These are phyloP conservation scores for Piromyces finnis DNA, from an alignment of 192 early-diverging fungal species.

Conservation along the genomic window DNA sequence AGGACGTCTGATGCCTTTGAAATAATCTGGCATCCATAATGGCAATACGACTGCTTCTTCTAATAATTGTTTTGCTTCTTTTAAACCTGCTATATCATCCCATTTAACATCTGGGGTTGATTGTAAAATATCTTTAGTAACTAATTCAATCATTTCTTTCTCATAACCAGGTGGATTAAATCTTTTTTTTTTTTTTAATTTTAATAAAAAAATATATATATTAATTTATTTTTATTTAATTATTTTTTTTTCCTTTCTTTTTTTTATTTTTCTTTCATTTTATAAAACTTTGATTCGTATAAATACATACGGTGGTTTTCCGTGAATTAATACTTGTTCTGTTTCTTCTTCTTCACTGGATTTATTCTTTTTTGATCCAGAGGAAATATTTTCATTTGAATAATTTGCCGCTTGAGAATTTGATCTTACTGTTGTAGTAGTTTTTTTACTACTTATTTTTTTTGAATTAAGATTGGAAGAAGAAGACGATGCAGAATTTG, in stretches of 20 bases:
- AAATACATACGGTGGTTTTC: not conserved
- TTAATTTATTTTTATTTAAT: too few species aligned
- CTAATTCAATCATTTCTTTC: conserved; percentile 40
- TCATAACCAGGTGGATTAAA: conserved; percentile 37
- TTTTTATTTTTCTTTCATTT: too few species aligned
- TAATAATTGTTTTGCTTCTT: conserved; percentile 32
- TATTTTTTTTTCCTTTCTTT: too few species aligned
- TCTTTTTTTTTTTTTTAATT: not conserved
- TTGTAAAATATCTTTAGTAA: conserved; percentile 40
- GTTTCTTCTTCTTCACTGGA: not conserved
- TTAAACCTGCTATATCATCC: conserved; percentile 34
- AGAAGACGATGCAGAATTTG: not conserved
- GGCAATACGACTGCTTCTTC: conserved; percentile 47
- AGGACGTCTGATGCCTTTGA: conserved; percentile 20
- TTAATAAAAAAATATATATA: too few species aligned
- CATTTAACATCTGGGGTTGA: conserved; percentile 29
- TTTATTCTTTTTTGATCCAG: not conserved
- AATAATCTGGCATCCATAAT: conserved; percentile 47
- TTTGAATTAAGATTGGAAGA: not conserved
- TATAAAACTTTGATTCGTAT: too few species aligned
- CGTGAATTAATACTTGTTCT: not conserved
- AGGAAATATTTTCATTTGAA: not conserved
- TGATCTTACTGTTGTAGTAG: not conserved
- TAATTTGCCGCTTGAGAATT: not conserved
- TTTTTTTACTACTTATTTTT: not conserved